Evolutionary conservation across 2,329 filamentous ascomycete species (phyloP).

Genomic region (Talaromyces sp.): DNA sequence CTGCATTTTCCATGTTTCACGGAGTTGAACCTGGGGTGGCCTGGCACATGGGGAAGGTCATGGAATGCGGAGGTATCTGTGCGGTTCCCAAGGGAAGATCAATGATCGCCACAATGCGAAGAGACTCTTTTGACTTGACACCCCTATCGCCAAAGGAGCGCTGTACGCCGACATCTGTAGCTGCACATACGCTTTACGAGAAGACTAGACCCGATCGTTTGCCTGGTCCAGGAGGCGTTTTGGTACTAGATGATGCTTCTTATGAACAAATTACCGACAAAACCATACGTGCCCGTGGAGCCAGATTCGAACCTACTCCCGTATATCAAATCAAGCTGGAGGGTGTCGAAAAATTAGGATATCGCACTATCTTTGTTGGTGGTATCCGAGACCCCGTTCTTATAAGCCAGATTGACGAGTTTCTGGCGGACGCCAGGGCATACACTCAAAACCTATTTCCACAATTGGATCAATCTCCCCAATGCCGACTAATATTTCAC

Average conservation of each 20-base stretch:
- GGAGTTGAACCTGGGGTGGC: conserved; percentile 33
- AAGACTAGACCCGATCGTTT: conserved; percentile 50
- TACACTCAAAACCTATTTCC: conserved; percentile 20
- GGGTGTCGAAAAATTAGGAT: conserved; percentile 41
- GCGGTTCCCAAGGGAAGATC: conserved; percentile 45
- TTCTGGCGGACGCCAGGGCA: conserved; percentile 30
- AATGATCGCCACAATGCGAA: conserved; percentile 40
- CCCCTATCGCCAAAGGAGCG: conserved; percentile 36
- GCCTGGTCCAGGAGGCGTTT: conserved; percentile 46
- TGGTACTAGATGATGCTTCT: conserved; percentile 38
- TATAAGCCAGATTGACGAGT: conserved; percentile 37
- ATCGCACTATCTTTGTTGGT: conserved; percentile 45
- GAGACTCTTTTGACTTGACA: conserved; percentile 46
- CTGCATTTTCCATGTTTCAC: conserved; percentile 34
- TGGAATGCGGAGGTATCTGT: conserved; percentile 32
- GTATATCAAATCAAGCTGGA: conserved; percentile 49
- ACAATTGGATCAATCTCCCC: conserved; percentile 17
- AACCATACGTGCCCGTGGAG: conserved; percentile 39
- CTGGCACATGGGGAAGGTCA: conserved; percentile 49
- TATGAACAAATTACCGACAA: conserved; percentile 43
- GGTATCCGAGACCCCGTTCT: conserved; percentile 46
- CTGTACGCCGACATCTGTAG: conserved; percentile 48
- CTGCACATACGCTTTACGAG: conserved; percentile 53
- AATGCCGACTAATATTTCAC: conserved; percentile 43
- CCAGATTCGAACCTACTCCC: conserved; percentile 29